Evolutionary conservation across 768 basidiomycete species (phyloP).

Genomic region (Panellus pusillus): DNA sequence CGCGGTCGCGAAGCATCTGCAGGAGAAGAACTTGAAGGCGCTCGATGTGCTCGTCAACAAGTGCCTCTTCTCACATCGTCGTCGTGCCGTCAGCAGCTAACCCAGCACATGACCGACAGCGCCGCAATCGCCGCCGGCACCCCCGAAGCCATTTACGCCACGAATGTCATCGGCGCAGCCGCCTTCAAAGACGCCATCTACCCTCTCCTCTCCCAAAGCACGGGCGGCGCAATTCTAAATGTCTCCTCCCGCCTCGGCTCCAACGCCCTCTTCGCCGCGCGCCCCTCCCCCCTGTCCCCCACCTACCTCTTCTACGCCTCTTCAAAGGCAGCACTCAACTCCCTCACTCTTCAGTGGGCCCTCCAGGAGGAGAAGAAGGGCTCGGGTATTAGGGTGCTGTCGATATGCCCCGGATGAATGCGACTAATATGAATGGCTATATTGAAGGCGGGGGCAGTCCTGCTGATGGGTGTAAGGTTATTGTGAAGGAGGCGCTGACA

Average conservation of each 20-base stretch:
- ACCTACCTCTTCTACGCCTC: slow-evolving; percentile 2
- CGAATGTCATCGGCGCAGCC: slow-evolving; percentile 9
- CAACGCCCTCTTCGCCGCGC: neutral
- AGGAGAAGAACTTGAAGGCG: neutral
- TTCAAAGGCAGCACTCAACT: slow-evolving; percentile 10
- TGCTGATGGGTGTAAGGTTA: slow-evolving; percentile 7
- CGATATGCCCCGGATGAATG: slow-evolving; percentile 11
- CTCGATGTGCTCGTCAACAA: slow-evolving; percentile 16
- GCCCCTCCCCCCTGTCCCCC: neutral
- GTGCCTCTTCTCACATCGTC: neutral
- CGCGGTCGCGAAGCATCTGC: neutral
- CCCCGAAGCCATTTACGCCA: slow-evolving; percentile 1
- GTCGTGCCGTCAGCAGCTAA: neutral
- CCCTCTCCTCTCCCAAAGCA: slow-evolving; percentile 4
- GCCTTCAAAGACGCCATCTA: neutral
- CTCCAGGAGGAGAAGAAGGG: slow-evolving; percentile 11
- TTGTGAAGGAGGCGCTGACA: neutral
- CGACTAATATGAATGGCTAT: slow-evolving; percentile 3
- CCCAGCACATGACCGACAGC: neutral
- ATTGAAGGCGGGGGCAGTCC: neutral
- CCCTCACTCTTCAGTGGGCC: slow-evolving; percentile 9
- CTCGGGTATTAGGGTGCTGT: slow-evolving; percentile 7
- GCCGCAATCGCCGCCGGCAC: neutral
- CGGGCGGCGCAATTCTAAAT: slow-evolving; percentile 10
- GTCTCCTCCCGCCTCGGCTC: slow-evolving; percentile 13